Evolutionary conservation across 306 rosid genomes (phyloP).

Genomic region (Citrullus amarus): DNA sequence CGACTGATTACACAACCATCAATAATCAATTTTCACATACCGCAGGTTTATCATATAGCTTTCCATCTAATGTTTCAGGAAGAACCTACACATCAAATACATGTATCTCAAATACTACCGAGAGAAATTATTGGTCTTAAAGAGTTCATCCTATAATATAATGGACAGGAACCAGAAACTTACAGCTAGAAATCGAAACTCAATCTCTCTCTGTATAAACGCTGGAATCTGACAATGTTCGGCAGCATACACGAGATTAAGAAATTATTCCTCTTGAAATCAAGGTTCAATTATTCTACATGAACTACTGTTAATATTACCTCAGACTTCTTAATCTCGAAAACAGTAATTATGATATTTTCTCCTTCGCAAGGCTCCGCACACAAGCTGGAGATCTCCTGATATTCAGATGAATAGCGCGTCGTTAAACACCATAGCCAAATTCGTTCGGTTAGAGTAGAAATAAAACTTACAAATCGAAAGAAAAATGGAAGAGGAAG

Average conservation of each 20-base stretch:
- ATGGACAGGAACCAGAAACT: constrained; percentile 16
- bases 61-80: constrained; percentile 64
- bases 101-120: neutral
- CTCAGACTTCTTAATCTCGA: constrained; percentile 73
- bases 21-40: constrained; percentile 25
- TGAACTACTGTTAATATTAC: constrained; percentile 22
- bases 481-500: neutral
- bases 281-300: neutral
- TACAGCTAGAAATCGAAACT: constrained; percentile 85
- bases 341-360: constrained; percentile 58
- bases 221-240: constrained; percentile 59
- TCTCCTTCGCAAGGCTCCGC: constrained; percentile 75
- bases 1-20: neutral
- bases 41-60: constrained; percentile 40
- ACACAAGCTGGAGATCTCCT: constrained; percentile 91
- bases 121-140: neutral
- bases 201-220: constrained; percentile 70
- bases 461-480: neutral
- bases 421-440: neutral
- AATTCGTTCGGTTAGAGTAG: neutral
- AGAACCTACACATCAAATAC: constrained; percentile 36
- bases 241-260: constrained; percentile 3
- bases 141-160: neutral
- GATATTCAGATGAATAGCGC: constrained; percentile 3
- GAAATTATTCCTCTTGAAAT: neutral